Evolutionary conservation across 2,329 filamentous ascomycete genomes (phyloP), one percentile per base, ranked within the genome.

Genomic region (Aspergillus sp.): DNA sequence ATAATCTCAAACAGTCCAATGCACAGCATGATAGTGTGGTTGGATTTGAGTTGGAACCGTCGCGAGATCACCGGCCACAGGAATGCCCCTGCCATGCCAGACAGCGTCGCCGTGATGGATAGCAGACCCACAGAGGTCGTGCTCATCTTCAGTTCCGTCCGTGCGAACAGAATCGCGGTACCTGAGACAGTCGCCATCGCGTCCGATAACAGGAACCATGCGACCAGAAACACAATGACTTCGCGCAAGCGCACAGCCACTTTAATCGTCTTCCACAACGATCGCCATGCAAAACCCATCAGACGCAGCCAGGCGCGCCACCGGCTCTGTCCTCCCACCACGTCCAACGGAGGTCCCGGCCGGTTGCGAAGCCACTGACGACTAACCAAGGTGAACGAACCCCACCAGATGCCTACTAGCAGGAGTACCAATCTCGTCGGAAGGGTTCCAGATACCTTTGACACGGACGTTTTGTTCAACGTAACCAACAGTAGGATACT

Each of bases 161-260:
- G 95, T 35, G 90, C 90, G 63, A 95, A 96, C 2, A 96, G 76
- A 35, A 96, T 89, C 1, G 90, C 90, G 0, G 90, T 95, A 3
- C 88, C 90, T 2, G 86, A 90, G 0, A 93, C 90, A 0, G 90
- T 96, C 4, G 90, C 90, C 52, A 95, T 86, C 27, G 87, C 88
- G 60, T 96, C 90, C 0, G 87, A 93, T 1, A 96, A 77, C 35
- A 96, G 76, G 65, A 96, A 95, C 90, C 90, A 96, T 1, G 87
- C 89, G 2, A 78, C 80, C 0, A 96, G 77, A 56, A 95, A 95
- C 0, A 95, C 75, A 7, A 91, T 75, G 0, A 94, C 81, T 55
- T 95, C 83, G 39, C 84, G 83, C 0, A 94, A 65, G 1, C 79
- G 75, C 1, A 81, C 76, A 1, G 89, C 90, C 22, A 90, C 76